phyloP scores from a whole-genome alignment of 2,329 filamentous ascomycete species.

The Bimuria novae-zelandiae region DNA sequence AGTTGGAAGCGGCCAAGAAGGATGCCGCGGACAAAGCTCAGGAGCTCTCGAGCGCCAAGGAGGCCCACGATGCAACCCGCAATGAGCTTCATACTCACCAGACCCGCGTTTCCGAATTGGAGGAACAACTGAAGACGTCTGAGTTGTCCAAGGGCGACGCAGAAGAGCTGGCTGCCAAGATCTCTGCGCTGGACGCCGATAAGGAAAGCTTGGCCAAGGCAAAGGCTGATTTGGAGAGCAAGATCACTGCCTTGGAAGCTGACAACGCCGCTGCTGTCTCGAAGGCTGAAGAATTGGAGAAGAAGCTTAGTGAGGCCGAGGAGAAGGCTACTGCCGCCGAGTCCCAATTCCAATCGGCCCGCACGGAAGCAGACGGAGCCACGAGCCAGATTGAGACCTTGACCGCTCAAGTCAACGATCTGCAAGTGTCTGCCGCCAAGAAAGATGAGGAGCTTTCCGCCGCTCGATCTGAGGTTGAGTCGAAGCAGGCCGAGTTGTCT shows the following conservation, averaged over 20 bases:
- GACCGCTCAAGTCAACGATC: constrained; percentile 29
- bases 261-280: not conserved
- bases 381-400: constrained; percentile 16
- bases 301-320: constrained; percentile 17
- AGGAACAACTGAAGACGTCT: constrained; percentile 15
- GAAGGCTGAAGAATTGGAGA: constrained; percentile 9
- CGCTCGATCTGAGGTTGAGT: constrained; percentile 14
- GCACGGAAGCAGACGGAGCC: constrained; percentile 19
- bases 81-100: constrained; percentile 10
- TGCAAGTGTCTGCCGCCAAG: constrained; percentile 25
- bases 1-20: constrained; percentile 10
- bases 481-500: constrained; percentile 14
- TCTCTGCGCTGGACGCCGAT: not conserved
- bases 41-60: constrained; percentile 5
- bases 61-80: constrained; percentile 11
- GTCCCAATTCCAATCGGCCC: constrained; percentile 16
- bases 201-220: not conserved
- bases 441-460: constrained; percentile 29
- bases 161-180: constrained; percentile 4
- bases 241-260: constrained; percentile 2
- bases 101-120: constrained; percentile 22
- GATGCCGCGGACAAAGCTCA: constrained; percentile 29
- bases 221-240: constrained; percentile 1
- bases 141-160: constrained; percentile 17
- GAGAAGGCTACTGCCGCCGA: constrained; percentile 12